Percentiles rank a stretch among this genome's conserved stretches.
These are phyloP conservation scores for Saposhnikovia divaricata DNA, from an alignment of 129 eudicot genomes.

Conservation along the genomic window DNA sequence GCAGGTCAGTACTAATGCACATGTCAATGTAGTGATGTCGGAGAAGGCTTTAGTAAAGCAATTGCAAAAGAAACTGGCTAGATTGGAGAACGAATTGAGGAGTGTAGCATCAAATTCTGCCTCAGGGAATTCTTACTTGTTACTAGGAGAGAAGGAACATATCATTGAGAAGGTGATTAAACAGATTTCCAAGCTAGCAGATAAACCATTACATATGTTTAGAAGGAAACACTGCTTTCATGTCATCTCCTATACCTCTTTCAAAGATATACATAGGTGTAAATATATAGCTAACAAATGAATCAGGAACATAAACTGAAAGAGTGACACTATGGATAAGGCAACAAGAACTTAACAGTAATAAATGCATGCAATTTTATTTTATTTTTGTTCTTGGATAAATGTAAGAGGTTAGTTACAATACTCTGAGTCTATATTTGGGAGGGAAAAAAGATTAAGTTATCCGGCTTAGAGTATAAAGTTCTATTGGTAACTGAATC, in stretches of 20 bases:
- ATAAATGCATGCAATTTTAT: not conserved
- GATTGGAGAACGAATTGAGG: slow-evolving; percentile 55
- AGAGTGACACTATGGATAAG: not conserved
- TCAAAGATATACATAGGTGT: not conserved
- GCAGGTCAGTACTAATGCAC: slow-evolving; percentile 69
- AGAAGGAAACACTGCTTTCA: not conserved
- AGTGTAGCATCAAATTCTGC: slow-evolving; percentile 21
- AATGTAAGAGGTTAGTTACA: not conserved
- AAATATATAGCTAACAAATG: not conserved
- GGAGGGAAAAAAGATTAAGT: not conserved
- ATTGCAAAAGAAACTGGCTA: slow-evolving; percentile 54
- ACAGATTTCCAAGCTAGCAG: slow-evolving; percentile 2
- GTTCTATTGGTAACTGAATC: not conserved
- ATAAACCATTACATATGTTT: not conserved
- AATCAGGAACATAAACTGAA: not conserved
- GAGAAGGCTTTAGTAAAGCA: slow-evolving; percentile 81
- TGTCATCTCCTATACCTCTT: not conserved
- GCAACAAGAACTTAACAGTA: not conserved
- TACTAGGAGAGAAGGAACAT: slow-evolving; percentile 48
- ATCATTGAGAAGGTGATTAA: slow-evolving; percentile 57
- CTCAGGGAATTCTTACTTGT: slow-evolving; percentile 26
- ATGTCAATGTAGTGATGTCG: slow-evolving; percentile 79
- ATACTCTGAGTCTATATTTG: not conserved
- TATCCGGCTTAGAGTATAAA: not conserved
- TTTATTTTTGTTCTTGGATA: not conserved